These are phyloP conservation scores for Quercus tomentella DNA, from an alignment of 331 rosid genomes.

Conservation along the genomic window DNA sequence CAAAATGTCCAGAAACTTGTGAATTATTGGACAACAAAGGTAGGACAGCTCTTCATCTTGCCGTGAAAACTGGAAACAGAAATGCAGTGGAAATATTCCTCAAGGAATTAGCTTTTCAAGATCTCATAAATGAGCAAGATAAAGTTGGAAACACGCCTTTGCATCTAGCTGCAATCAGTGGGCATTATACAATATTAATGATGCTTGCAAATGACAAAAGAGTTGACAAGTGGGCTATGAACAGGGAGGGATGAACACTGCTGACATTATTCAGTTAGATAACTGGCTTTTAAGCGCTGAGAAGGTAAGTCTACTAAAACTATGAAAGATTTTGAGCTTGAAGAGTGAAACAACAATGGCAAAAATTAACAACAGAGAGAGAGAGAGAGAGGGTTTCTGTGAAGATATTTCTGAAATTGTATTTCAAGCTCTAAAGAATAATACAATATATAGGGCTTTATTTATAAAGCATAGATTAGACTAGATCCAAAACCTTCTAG, in stretches of 20 bases:
- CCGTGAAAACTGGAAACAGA: neutral
- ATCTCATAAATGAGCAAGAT: neutral
- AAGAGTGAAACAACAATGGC: no score
- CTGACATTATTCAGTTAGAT: neutral
- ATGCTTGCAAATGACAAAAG: neutral
- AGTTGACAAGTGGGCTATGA: neutral
- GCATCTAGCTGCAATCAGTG: neutral
- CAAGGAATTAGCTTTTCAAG: neutral
- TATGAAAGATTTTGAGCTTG: no score
- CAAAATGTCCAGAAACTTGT: neutral
- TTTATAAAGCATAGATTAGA: no score
- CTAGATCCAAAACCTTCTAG: no score
- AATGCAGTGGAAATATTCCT: neutral
- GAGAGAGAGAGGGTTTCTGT: no score
- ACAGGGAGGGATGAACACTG: neutral
- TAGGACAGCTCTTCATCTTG: neutral
- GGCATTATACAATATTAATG: neutral
- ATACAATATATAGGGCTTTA: no score
- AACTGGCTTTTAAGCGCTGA: no score
- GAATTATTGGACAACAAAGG: neutral
- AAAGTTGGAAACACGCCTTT: neutral
- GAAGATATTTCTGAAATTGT: no score
- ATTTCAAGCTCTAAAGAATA: no score
- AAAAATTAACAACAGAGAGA: no score
- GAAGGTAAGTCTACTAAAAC: neutral